A percentile compares a stretch with the other conserved stretches of the same genome.
Conservation (phyloP, 805 yeast species). For the Kazachstania viticola region DNA sequence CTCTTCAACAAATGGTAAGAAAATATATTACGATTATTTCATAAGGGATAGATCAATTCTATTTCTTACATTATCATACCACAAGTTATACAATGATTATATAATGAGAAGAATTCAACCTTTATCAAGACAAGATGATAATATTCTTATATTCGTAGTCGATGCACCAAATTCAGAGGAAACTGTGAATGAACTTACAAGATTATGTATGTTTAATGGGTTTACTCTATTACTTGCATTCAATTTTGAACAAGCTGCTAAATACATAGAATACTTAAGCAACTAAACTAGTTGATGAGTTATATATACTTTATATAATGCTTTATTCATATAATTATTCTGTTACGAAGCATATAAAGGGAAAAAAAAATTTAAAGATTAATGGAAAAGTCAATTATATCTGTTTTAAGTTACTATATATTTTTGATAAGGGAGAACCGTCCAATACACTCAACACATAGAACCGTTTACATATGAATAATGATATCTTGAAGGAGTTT, state of each 20-base stretch:
- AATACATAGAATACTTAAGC: constrained; percentile 28
- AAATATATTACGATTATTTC: constrained; percentile 51
- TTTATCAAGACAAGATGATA: constrained; percentile 30
- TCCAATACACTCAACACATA: no score
- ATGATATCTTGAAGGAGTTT: constrained; percentile 3
- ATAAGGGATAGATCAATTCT: constrained; percentile 46
- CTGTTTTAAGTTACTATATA: no score
- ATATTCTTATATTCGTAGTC: constrained; percentile 50
- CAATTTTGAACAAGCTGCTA: constrained; percentile 44
- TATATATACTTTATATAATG: no score
- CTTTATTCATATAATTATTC: no score
- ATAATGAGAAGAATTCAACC: constrained; percentile 44
- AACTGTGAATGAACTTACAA: constrained; percentile 30
- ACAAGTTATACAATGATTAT: constrained; percentile 67
- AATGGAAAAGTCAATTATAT: no score
- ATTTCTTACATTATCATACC: constrained; percentile 59
- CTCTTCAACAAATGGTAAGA: constrained; percentile 25
- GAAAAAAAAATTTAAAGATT: no score
- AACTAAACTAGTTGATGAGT: no score
- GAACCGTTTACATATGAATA: no score
- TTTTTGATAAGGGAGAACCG: no score
- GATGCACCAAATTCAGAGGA: constrained; percentile 51
- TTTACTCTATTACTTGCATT: constrained; percentile 33
- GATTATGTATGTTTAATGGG: constrained; percentile 30
- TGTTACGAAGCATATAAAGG: no score